Evolutionary conservation across 2,329 filamentous ascomycete species (phyloP), one percentile per base, ranked within the genome.

Genomic region (Bretziella fagacearum): DNA sequence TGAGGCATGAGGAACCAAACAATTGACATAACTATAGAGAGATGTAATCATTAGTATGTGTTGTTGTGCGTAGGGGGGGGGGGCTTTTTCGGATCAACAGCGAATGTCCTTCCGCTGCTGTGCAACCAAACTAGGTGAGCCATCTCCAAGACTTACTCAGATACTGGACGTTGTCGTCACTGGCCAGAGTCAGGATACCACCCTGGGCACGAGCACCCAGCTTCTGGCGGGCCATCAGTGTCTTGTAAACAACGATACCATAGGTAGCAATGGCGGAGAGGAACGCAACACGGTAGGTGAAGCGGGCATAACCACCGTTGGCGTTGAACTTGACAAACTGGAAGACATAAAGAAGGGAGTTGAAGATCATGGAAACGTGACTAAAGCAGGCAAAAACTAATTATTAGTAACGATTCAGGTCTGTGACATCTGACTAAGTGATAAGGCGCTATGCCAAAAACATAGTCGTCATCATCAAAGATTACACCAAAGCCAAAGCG

Each of bases 241-340:
- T 87, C 76, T 98, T 98, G 73, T 94, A 96, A 52, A 98, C 89
- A 43, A 98, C 91, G 55, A 98, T 96, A 54, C 91, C 89, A 64
- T 98, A 98, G 8, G 91, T 96, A 43, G 78, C 76, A 41, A 86
- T 85, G 4, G 91, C 91, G 2, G 87, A 80, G 56, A 95, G 55
- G 62, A 98, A 98, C 49, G 87, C 84, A 47, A 81, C 75, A 57
- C 91, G 87, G 69, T 98, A 98, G 49, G 81, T 81, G 63, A 91
- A 79, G 55, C 75, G 71, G 41, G 89, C 87, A 69, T 77, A 77
- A 60, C 74, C 66, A 49, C 78, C 79, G 61, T 81, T 81, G 63
- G 77, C 86, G 71, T 93, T 93, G 71, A 96, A 82, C 58, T 81
- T 81, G 50, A 95, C 65, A 69, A 85, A 93, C 42, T 86, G 93